phyloP scores from a whole-genome alignment of 2,329 filamentous ascomycete species.

The Apiospora marii region DNA sequence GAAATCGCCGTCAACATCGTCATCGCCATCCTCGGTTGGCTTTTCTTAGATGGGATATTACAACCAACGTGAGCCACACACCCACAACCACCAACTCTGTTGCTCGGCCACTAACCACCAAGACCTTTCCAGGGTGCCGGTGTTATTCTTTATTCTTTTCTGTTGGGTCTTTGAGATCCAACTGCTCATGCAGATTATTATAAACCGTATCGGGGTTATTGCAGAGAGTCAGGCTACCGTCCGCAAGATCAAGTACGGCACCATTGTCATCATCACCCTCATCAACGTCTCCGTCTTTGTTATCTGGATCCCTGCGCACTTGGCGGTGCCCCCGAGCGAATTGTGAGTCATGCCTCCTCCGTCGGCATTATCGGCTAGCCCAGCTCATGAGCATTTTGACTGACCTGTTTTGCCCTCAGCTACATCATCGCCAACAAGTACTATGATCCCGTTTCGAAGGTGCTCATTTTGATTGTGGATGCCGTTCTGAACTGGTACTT shows the following conservation, averaged over 20 bases:
- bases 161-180: constrained; percentile 58
- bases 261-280: constrained; percentile 51
- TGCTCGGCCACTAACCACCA: constrained; percentile 35
- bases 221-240: constrained; percentile 49
- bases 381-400: background rate
- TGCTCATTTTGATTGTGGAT: constrained; percentile 59
- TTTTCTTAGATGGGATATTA: constrained; percentile 48
- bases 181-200: constrained; percentile 61
- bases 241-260: constrained; percentile 53
- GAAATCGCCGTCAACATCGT: constrained; percentile 49
- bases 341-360: constrained; percentile 36
- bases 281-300: constrained; percentile 62
- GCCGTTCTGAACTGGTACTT: constrained; percentile 61
- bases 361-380: background rate
- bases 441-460: constrained; percentile 62
- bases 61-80: constrained; percentile 38
- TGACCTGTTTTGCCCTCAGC: constrained; percentile 27
- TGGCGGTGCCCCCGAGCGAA: constrained; percentile 46
- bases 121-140: constrained; percentile 39
- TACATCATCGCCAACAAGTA: constrained; percentile 53
- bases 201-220: constrained; percentile 60
- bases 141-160: constrained; percentile 46
- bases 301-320: constrained; percentile 61
- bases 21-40: constrained; percentile 49
- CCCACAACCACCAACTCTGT: constrained; percentile 23